Evolutionary conservation across 805 yeast species (phyloP), one percentile per base, ranked within the genome.

Genomic region (Sungouiozyma ichnusensis): DNA sequence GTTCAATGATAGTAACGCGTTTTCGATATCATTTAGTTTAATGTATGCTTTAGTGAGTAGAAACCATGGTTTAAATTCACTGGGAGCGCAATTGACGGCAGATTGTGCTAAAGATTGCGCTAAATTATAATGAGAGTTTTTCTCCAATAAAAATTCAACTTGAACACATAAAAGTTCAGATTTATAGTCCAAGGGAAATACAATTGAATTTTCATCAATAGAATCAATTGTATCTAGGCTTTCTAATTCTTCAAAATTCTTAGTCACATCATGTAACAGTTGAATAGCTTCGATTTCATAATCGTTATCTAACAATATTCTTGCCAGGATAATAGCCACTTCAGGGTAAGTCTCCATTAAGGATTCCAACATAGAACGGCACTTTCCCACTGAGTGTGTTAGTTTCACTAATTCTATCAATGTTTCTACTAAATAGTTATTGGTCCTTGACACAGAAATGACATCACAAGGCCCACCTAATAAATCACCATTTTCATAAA

Each of bases 51-150:
- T 71, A 7, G 82, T 83, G 44, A 84, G 60, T 44, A 74, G 62
- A 3, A 80, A 71, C 94, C 94, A 84, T 2, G 86, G 75, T 49
- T 69, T 73, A 58, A 82, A 83, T 51, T 78, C 83, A 4, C 87
- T 79, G 3, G 94, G 94, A 1, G 82, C 70, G 2, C 79, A 70
- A 51, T 78, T 77, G 3, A 81, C 86, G 5, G 62, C 62, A 16
- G 45, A 44, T 41, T 54, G 60, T 2, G 61, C 60, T 20, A 55
- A 48, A 24, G 44, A 34, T 39, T 50, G 53, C 1, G 62, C 62
- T 20, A 58, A 44, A 9, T 35, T 34, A 37, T 48, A 53, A 44
- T 60, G 64, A 24, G 46, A 48, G 41, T 58, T 58, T 6, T 43
- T 42, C 16, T 50, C 53, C 16, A 60, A 37, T 20, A 60, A 41